Percentiles rank a stretch among this genome's conserved stretches.
Conservation (phyloP, 805 yeast species). For the Dipodascus albidus region DNA sequence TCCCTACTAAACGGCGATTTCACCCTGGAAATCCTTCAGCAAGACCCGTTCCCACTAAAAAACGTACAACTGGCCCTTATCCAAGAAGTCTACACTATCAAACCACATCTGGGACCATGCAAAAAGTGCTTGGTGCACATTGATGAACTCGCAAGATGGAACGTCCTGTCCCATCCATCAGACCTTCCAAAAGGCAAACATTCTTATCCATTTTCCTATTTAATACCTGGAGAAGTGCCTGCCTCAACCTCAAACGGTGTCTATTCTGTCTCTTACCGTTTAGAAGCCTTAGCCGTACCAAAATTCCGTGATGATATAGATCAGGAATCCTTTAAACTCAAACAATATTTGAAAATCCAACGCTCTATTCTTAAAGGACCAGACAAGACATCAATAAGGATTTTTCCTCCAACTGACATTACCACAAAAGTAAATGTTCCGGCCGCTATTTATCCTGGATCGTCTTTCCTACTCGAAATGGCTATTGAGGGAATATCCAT, state of each 20-base stretch:
- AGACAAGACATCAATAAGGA: conserved; percentile 76
- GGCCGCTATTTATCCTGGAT: conserved; percentile 77
- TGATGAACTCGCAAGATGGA: conserved; percentile 78
- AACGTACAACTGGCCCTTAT: conserved; percentile 53
- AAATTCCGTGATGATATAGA: conserved; percentile 13
- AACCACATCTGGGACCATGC: conserved; percentile 24
- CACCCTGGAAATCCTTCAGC: conserved; percentile 43
- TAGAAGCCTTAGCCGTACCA: conserved; percentile 42
- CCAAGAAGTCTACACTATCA: conserved; percentile 43
- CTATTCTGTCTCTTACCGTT: conserved; percentile 66
- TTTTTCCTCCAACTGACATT: conserved; percentile 91
- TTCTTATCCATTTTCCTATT: conserved; percentile 83
- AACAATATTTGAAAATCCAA: conserved; percentile 57
- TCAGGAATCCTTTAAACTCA: conserved; percentile 34
- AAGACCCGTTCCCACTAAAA: conserved; percentile 32
- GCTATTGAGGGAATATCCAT: conserved; percentile 46
- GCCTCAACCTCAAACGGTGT: conserved; percentile 48
- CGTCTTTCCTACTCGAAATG: conserved; percentile 74
- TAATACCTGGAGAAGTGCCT: conserved; percentile 80
- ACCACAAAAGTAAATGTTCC: conserved; percentile 84
- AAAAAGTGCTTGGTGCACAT: conserved; percentile 46
- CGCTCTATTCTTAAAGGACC: conserved; percentile 73
- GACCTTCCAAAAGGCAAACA: conserved; percentile 57
- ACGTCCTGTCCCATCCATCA: conserved; percentile 50
- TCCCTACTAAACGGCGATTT: conserved; percentile 75